Evolutionary conservation across 306 rosid species (phyloP).

Genomic region (Gleditsia sinensis): DNA sequence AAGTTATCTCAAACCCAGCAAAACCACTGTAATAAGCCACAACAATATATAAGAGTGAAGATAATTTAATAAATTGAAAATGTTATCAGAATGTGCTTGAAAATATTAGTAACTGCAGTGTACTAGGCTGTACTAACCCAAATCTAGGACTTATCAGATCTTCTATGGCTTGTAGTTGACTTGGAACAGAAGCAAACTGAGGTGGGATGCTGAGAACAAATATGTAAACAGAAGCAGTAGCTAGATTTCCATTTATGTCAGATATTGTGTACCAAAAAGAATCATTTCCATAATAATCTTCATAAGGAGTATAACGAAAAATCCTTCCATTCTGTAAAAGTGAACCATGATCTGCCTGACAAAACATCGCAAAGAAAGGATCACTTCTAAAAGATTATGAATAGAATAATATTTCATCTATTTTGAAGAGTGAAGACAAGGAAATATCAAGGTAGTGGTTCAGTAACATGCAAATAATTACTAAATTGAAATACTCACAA

Average conservation of each 20-base stretch:
- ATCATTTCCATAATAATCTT: constrained; percentile 74
- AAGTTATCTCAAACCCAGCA: constrained; percentile 70
- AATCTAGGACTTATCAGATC: constrained; percentile 72
- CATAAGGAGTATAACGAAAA: constrained; percentile 71
- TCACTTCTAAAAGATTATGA: constrained; percentile 20
- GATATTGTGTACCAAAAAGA: constrained; percentile 71
- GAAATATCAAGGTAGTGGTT: constrained; percentile 13
- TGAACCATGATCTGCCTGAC: constrained; percentile 78
- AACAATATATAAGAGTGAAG: constrained; percentile 1
- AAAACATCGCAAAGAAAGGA: constrained; percentile 19
- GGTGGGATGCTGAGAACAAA: constrained; percentile 79
- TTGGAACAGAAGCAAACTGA: constrained; percentile 75
- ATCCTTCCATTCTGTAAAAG: constrained; percentile 64
- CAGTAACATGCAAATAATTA: not conserved
- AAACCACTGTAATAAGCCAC: constrained; percentile 62
- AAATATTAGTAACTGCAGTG: not conserved
- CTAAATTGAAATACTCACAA: not conserved
- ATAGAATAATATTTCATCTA: not conserved
- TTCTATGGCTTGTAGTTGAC: constrained; percentile 76
- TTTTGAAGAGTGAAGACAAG: not conserved
- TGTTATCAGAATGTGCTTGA: constrained; percentile 4
- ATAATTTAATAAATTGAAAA: not conserved
- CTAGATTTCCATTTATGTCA: constrained; percentile 79
- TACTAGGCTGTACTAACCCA: constrained; percentile 49
- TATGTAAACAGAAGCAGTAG: constrained; percentile 63